Evolutionary conservation across 345 rosid species (phyloP).

Genomic region (Aquilaria malaccensis): DNA sequence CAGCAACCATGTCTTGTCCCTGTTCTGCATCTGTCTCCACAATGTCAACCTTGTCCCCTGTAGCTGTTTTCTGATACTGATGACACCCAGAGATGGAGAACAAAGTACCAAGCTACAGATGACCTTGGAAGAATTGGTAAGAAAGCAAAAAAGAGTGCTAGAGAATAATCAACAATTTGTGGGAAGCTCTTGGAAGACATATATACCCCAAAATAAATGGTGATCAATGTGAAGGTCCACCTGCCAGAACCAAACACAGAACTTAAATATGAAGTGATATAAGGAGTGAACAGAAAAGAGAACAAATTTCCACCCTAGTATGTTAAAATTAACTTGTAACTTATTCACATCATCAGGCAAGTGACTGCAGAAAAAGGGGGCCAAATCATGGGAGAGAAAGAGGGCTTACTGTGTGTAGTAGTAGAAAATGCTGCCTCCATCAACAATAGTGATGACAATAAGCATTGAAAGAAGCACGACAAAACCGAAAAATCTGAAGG

Average conservation of each 20-base stretch:
- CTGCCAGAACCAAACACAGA: conserved; percentile 38
- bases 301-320: neutral
- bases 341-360: neutral
- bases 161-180: neutral
- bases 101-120: conserved; percentile 60
- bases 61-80: conserved; percentile 46
- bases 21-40: conserved; percentile 72
- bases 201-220: conserved; percentile 79
- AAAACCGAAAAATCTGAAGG: conserved; percentile 63
- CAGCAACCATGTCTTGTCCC: conserved; percentile 23
- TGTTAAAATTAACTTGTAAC: neutral
- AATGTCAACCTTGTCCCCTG: conserved; percentile 59
- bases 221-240: conserved; percentile 81
- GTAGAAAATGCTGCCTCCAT: conserved; percentile 80
- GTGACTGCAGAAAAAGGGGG: neutral
- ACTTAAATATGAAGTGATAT: neutral
- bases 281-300: neutral
- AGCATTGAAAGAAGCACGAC: conserved; percentile 50
- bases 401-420: conserved; percentile 86
- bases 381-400: neutral
- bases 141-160: neutral
- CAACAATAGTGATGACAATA: conserved; percentile 33
- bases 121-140: neutral
- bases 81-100: conserved; percentile 77
- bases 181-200: conserved; percentile 4